Base-by-base conservation (phyloP, 768 basidiomycete species). In the Tylopilus balloui region DNA sequence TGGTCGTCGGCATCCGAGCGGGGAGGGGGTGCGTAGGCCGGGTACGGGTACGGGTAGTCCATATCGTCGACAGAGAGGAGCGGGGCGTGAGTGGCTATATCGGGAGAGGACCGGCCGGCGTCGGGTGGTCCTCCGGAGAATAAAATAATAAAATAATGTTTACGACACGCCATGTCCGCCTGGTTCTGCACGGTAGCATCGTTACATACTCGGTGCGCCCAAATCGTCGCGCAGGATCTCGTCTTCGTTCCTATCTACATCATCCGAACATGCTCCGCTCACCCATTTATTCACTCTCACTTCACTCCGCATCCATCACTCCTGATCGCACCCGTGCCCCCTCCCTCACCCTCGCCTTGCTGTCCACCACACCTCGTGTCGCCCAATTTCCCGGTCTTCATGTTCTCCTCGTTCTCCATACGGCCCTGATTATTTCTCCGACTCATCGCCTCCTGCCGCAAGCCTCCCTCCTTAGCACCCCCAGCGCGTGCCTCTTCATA, bases 351-450 rank as follows among this genome's bases (percentile, higher is more conserved):
- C 68, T 68, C 65, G 48, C 69, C 69, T 65, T 69, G 67, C 65
- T 59, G 63, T 57, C 53, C 66, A 67, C 70, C 62, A 63, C 63
- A 69, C 78, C 78, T 73, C 79, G 78, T 79, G 77, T 63, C 59
- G 11, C n/a, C 31, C 60, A 58, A 61, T 57, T 59, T 65, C 58
- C 64, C 64, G 61, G 63, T 63, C 65, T 76, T 73, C 77, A 78
- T 76, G 77, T 71, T 64, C 67, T 68, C 67, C 70, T 71, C 71
- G 70, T 76, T 74, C 70, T 68, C 58, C 56, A 56, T 61, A 69
- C 66, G 63, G 57, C 66, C 73, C 73, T 76, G 72, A 72, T 73
- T 62, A 58, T 53, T 65, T 57, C 52, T 65, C 62, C 64, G 51
- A 57, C 50, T 53, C 69, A 72, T 69, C 69, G 71, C 67, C 70